Evolutionary conservation across 176 grass and related monocot genomes (phyloP), one percentile per base, ranked within the genome.

Genomic region (Urochloa ruziziensis): DNA sequence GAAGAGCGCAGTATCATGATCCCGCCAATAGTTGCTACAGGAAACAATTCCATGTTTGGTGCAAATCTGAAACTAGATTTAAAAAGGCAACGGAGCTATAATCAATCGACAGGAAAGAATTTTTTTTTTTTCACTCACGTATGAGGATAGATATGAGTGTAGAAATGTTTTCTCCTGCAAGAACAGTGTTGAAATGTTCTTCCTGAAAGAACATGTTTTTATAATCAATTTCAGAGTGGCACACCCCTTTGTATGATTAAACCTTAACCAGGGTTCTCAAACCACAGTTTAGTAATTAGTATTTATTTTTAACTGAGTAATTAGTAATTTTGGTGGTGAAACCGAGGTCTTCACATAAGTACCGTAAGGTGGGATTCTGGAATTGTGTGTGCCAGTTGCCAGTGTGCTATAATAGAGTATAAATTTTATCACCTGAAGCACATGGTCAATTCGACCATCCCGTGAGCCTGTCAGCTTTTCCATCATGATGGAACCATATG

Each of bases 111-210:
- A 88, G 47, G 32, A 49, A 75, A 29, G 70, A 10, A n/a, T n/a
- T n/a, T n/a, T n/a, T n/a, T n/a, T 83, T 62, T 48, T 74, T 43
- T 72, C 37, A 89, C 93, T 92, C 87, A 98, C 96, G 96, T 98
- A 73, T 98, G 96, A 75, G 96, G 88, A 93, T 83, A 98, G 73
- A 73, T 95, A 98, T 15, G 96, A 59, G 84, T 94, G 93, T 69
- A 91, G 96, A 94, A 98, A 98, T 70, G 96, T 98, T 95, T 94
- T 93, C 72, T 90, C 92, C 93, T 98, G 91, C 47, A 93, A 78
- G 57, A 65, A 75, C 32, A 81, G n/a, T n/a, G n/a, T n/a, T n/a
- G n/a, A n/a, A n/a, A n/a, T n/a, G n/a, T n/a, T n/a, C n/a, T n/a
- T n/a, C n/a, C n/a, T n/a, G n/a, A n/a, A n/a, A n/a, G n/a, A n/a